Conservation (phyloP, 495 filamentous ascomycete species). For the Aspergillus indologenus region DNA sequence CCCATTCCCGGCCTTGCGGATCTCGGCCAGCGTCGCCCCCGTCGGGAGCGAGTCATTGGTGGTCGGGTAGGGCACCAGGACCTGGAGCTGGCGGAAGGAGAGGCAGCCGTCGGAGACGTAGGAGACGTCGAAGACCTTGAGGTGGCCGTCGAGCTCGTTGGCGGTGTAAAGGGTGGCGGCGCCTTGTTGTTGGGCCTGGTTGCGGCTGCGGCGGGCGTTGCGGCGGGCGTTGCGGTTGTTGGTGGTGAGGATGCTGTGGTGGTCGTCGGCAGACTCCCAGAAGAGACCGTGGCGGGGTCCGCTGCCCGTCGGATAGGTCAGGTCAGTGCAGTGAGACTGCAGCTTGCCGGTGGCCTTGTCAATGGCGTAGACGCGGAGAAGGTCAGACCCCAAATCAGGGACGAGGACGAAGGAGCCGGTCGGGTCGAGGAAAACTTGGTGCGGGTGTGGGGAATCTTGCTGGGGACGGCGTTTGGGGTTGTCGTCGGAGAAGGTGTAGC, state of each 20-base stretch:
- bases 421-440: conserved; percentile 68
- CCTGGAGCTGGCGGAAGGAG: conserved; percentile 37
- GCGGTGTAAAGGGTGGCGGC: conserved; percentile 57
- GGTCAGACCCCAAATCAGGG: conserved; percentile 70
- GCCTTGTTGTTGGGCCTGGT: conserved; percentile 20
- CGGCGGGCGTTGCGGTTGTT: background rate
- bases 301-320: conserved; percentile 44
- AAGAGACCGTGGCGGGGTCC: conserved; percentile 71
- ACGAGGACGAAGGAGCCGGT: conserved; percentile 60
- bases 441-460: conserved; percentile 68
- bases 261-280: conserved; percentile 24
- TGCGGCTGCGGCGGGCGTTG: background rate
- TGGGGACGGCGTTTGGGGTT: conserved; percentile 50
- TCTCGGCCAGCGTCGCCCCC: conserved; percentile 38
- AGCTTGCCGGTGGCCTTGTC: conserved; percentile 37
- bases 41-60: conserved; percentile 22
- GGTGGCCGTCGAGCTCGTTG: conserved; percentile 57
- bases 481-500: conserved; percentile 42
- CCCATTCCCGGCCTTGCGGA: conserved; percentile 22
- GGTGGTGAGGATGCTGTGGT: conserved; percentile 5
- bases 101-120: conserved; percentile 47
- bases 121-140: conserved; percentile 56
- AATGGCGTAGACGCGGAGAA: conserved; percentile 62
- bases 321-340: conserved; percentile 19
- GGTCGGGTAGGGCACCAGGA: conserved; percentile 29